Base-by-base conservation (phyloP, 371 early-diverging fungal genomes). In the Fennellomyces sp. region DNA sequence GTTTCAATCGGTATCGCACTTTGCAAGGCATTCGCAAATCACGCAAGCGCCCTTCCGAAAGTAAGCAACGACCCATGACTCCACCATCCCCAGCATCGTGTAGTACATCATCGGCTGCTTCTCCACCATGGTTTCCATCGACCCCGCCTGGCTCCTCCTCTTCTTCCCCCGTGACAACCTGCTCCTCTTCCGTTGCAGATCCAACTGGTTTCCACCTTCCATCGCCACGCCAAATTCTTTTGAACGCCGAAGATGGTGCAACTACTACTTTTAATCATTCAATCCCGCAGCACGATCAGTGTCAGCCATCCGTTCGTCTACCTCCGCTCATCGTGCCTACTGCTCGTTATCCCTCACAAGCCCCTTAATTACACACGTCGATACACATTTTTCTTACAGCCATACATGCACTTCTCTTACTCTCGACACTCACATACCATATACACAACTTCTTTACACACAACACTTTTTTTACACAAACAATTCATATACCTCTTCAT, bases 1-100 rank as follows among this genome's bases (percentile, higher is more conserved):
- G 80, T 41, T 80, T 80, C 52, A 80, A 80, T 49, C 65, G 80
- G 47, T 80, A 80, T 57, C 62, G 77, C 23, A 80, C 80, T 17
- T 61, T 80, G 30, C 77, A 76, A 58, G 80, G 80, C 11, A 71
- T 76, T 35, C 80, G 80, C 45, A 80, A 76, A 64, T 73, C 80
- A 10, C 77, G 77, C 26, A 80, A 72, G 58, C 54, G 63, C 1
- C 31, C 49, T 38, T 38, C 63, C 48, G 28, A 42, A 23, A 38
- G 17, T 5, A 36, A 56, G 26, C 39, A 56, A 6, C 56, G 21
- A 23, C 17, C 45, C 17, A 21, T 21, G 21, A 23, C 45, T 21
- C 45, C 45, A n/a, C 41, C 36, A 15, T 38, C 42, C 23, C 42
- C 52, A 30, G 33, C 26, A 19, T 35, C 31, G 25, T 36, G 28